Evolutionary conservation across 2,329 filamentous ascomycete species (phyloP), one percentile per base, ranked within the genome.

Genomic region (Talaromyces amestolkiae): DNA sequence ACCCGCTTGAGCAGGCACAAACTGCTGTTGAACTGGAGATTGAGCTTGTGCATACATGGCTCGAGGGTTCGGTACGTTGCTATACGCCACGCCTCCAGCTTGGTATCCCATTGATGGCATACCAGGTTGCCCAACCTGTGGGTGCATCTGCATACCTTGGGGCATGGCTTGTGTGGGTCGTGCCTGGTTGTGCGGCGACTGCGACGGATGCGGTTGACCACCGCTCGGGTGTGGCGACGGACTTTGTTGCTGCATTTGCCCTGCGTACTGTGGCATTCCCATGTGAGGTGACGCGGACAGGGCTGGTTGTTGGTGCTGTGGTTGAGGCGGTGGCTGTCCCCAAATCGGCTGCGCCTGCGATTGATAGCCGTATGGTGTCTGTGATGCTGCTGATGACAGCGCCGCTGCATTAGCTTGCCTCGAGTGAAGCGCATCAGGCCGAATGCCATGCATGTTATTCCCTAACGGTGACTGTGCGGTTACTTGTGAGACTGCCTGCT

Each of bases 391-490:
- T 7, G 84, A 79, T 53, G 86, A 81, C 61, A 83, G 84, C 75
- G 86, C 79, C 60, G 85, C 78, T 61, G 86, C 79, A 66, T 85
- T 86, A 51, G 89, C 88, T 69, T 89, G 86, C 71, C 89, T 85
- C 69, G 86, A 85, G 71, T 89, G 88, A 77, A 91, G 86, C 73
- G 90, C 86, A 66, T 86, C 83, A 58, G 85, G 80, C 39, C 82
- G 78, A 76, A 87, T 79, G 74, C 82, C 79, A 43, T 88, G 86
- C 68, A 86, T 85, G 80, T 90, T 88, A 74, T 86, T 84, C 78
- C 91, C 87, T 76, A 92, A 87, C 27, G 88, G 88, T 27, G 91
- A 89, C 74, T 92, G 90, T 35, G 85, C 85, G 31, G 85, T 85
- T 74, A 93, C 87, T 45, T 89, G 84, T 73, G 87, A 89, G 73